These are phyloP conservation scores for Mycena chlorophos DNA, from an alignment of 768 basidiomycete genomes.

Conservation along the genomic window DNA sequence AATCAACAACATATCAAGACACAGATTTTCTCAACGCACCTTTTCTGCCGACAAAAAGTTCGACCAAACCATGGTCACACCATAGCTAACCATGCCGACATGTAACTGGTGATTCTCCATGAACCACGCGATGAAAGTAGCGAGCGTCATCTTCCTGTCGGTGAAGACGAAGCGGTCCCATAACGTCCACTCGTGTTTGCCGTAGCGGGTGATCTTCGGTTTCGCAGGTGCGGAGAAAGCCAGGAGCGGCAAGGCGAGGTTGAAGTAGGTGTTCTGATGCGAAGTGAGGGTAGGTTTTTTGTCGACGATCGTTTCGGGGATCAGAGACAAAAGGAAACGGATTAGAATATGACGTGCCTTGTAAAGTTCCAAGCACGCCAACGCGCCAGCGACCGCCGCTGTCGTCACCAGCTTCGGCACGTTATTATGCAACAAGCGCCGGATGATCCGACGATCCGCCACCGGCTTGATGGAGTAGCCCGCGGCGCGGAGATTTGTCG, in stretches of 20 bases:
- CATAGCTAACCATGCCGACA: neutral
- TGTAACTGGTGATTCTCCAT: neutral
- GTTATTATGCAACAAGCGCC: neutral
- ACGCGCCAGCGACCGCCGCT: neutral
- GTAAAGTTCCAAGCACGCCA: neutral
- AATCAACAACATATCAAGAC: neutral
- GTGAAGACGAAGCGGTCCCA: neutral
- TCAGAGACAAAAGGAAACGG: neutral
- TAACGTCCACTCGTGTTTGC: neutral
- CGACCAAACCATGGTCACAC: neutral
- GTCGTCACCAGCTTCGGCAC: neutral
- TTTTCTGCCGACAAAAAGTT: neutral
- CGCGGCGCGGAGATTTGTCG: neutral
- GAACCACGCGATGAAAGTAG: neutral
- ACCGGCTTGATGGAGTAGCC: neutral
- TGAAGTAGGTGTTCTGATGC: neutral
- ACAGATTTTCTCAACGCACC: neutral
- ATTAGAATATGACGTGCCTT: neutral
- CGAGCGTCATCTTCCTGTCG: neutral
- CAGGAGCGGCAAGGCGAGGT: neutral
- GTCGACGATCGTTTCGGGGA: neutral
- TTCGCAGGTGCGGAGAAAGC: neutral
- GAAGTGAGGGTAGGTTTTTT: neutral
- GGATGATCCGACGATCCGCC: neutral
- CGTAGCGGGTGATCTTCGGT: neutral